Evolutionary conservation across 2,329 filamentous ascomycete species (phyloP).

Genomic region (Curvularia spicifera): DNA sequence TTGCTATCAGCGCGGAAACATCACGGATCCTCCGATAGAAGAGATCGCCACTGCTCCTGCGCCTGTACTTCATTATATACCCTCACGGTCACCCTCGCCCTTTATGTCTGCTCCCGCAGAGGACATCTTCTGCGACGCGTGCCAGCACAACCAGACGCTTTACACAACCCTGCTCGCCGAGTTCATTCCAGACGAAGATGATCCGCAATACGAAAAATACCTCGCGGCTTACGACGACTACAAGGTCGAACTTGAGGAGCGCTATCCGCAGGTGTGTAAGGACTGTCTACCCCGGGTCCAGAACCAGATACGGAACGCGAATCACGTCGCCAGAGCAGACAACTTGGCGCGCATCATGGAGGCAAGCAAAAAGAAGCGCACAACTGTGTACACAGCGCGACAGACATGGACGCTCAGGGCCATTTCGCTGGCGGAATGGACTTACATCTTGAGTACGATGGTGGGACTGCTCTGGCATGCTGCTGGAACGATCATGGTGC

Average conservation of each 20-base stretch:
- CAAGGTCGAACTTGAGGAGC: conserved; percentile 73
- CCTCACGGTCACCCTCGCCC: conserved; percentile 37
- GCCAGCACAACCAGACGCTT: conserved; percentile 87
- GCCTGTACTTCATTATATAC: conserved; percentile 31
- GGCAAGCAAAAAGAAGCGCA: conserved; percentile 50
- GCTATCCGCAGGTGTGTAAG: conserved; percentile 88
- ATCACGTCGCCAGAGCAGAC: conserved; percentile 85
- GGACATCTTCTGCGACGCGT: conserved; percentile 73
- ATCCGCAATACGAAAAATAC: conserved; percentile 72
- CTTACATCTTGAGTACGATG: conserved; percentile 51
- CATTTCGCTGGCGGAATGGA: conserved; percentile 54
- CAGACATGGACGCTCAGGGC: conserved; percentile 53
- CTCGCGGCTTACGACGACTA: conserved; percentile 74
- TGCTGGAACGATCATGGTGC: conserved; percentile 30
- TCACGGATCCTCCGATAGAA: conserved; percentile 79
- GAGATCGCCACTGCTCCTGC: conserved; percentile 44
- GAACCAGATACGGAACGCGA: conserved; percentile 70
- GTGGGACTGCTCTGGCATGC: conserved; percentile 48
- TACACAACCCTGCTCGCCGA: conserved; percentile 77
- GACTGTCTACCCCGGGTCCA: conserved; percentile 78
- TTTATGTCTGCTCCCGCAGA: conserved; percentile 36
- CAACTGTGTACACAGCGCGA: conserved; percentile 41
- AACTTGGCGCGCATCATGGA: conserved; percentile 77
- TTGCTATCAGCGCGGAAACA: conserved; percentile 75
- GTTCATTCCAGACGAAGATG: conserved; percentile 71